Base-by-base conservation (phyloP, 1,139 yeast genomes). In the Pichia cactophila region DNA sequence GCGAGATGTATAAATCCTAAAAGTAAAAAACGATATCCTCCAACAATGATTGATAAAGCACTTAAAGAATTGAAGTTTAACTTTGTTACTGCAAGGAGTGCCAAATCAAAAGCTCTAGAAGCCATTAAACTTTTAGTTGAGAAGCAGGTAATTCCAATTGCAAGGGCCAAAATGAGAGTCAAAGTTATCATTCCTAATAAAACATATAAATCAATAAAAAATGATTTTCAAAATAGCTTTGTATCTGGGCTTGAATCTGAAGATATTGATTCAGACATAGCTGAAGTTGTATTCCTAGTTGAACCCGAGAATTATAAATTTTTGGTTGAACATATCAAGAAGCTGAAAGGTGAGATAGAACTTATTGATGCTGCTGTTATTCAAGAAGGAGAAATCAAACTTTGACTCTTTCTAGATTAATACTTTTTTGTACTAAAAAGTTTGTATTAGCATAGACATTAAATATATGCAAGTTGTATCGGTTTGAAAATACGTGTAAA, bases 121-220 rank as follows among this genome's bases (percentile, higher is more conserved):
- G 97, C 96, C 5, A 90, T 94, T 57, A 86, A 81, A 62, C 65
- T 85, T 48, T 71, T 92, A 47, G 83, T 86, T 9, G 78, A 81
- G 38, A 78, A 79, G 58, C 97, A 92, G 64, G 71, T 89, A 43
- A 83, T 92, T 41, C 97, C 98, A 11, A 90, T 92, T 54, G 95
- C 89, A 0, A 76, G 98, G 58, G 97, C 98, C 0, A 85, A 86
- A 60, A 92, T 92, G 98, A 83, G 88, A 68, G 76, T 92, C 31
- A 80, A 83, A 58, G 71, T 86, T 14, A 67, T 74, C 0, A 61
- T 83, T 35, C 72, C 73, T 14, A 61, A 68, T 3, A 71, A 73
- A 49, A 77, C 79, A 4, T 61, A 51, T 38, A 38, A 46, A 5
- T 49, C 45, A n/a, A 44, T 50, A 7, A 56, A 55, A 36, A 48